These are phyloP conservation scores for Trypanosoma brucei DNA, from an alignment of 208 protist species.

Conservation along the genomic window DNA sequence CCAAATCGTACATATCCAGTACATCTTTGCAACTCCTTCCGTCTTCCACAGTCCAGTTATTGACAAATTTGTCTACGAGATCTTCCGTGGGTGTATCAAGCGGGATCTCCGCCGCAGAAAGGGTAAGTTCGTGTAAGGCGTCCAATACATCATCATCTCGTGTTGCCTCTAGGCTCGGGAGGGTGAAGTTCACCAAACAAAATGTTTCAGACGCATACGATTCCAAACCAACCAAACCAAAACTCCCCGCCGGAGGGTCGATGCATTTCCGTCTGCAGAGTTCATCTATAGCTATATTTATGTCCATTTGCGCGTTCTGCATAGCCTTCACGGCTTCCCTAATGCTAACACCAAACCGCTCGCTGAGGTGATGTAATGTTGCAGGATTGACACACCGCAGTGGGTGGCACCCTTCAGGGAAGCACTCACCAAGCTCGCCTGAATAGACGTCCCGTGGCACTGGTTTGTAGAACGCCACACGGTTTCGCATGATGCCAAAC, in stretches of 20 bases:
- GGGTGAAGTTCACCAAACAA: slow-evolving; percentile 72
- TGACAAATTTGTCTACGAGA: slow-evolving; percentile 56
- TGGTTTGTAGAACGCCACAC: slow-evolving; percentile 75
- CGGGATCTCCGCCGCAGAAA: slow-evolving; percentile 81
- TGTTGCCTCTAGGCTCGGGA: slow-evolving; percentile 58
- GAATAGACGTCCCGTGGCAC: slow-evolving; percentile 33
- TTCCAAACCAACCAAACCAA: slow-evolving; percentile 79
- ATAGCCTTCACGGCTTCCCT: slow-evolving; percentile 51
- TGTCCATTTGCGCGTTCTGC: slow-evolving; percentile 44
- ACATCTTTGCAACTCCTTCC: slow-evolving; percentile 43
- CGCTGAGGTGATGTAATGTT: slow-evolving; percentile 55
- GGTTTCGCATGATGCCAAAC: slow-evolving; percentile 87
- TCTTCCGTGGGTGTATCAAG: slow-evolving; percentile 50
- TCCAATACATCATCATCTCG: slow-evolving; percentile 74
- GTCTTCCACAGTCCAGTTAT: slow-evolving; percentile 73
- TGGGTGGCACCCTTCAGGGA: slow-evolving; percentile 59
- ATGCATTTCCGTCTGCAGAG: slow-evolving; percentile 47
- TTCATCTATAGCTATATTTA: slow-evolving; percentile 59
- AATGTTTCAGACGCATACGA: slow-evolving; percentile 83
- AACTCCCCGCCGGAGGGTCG: slow-evolving; percentile 50
- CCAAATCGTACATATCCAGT: slow-evolving; percentile 53
- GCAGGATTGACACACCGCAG: slow-evolving; percentile 45
- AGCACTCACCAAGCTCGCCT: slow-evolving; percentile 51
- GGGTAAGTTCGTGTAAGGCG: slow-evolving; percentile 80
- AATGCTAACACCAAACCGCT: slow-evolving; percentile 46